phyloP scores from a whole-genome alignment of 306 rosid genomes.

The Crotalaria pallida region DNA sequence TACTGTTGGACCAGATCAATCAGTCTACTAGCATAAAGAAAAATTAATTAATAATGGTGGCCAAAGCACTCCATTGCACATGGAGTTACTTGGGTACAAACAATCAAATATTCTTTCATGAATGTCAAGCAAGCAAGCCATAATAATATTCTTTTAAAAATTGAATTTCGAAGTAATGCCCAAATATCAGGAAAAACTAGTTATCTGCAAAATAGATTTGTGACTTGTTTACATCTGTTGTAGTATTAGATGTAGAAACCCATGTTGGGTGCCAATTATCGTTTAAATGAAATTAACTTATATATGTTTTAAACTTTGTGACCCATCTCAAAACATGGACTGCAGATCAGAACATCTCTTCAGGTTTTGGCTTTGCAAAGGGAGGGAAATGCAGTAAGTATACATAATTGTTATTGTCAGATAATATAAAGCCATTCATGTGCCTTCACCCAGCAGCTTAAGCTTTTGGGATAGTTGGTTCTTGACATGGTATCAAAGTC shows the following conservation, averaged over 20 bases:
- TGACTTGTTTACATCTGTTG: not conserved
- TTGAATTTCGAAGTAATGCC: not conserved
- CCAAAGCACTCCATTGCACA: not conserved
- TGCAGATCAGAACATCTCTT: constrained; percentile 78
- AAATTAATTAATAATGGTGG: not conserved
- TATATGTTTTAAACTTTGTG: not conserved
- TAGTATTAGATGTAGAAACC: not conserved
- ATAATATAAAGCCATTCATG: too few relatives aligned
- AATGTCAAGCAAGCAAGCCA: not conserved
- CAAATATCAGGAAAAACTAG: not conserved
- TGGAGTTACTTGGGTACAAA: not conserved
- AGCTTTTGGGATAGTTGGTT: too few relatives aligned
- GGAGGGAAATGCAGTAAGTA: constrained; percentile 57
- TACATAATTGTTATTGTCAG: not conserved
- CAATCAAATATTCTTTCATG: not conserved
- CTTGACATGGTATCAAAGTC: too few relatives aligned
- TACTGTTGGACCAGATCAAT: not conserved
- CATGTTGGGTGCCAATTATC: not conserved
- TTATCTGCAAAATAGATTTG: not conserved
- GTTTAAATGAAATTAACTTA: not conserved
- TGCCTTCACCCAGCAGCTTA: too few relatives aligned
- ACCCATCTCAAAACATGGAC: constrained; percentile 1
- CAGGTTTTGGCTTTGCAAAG: constrained; percentile 75
- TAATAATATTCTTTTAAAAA: not conserved
- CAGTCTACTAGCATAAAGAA: not conserved